Percentiles rank a stretch among this genome's conserved stretches.
These are phyloP conservation scores for Sporothrix humicola DNA, from an alignment of 2,329 filamentous ascomycete genomes.

Conservation along the genomic window DNA sequence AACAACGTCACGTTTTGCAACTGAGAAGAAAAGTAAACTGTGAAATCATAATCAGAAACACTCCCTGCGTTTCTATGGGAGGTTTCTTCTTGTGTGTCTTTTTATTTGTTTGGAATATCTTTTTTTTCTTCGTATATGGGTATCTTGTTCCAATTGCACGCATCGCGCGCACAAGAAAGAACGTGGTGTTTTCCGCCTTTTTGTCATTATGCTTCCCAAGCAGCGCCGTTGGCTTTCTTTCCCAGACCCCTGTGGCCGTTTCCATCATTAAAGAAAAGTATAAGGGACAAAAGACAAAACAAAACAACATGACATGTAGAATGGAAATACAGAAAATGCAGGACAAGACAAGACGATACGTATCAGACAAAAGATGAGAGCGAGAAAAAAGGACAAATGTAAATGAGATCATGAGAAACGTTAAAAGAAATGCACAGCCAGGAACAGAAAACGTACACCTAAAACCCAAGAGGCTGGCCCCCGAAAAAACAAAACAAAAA, in stretches of 20 bases:
- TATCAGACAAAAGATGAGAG: neutral
- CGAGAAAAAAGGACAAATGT: neutral
- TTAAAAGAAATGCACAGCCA: neutral
- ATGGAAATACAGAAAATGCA: neutral
- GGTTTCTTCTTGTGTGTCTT: neutral
- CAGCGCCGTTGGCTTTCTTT: conserved; percentile 5
- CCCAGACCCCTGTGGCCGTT: conserved; percentile 6
- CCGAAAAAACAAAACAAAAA: neutral
- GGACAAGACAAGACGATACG: neutral
- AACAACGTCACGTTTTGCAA: too few relatives aligned
- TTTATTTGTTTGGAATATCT: neutral
- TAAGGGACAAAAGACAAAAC: neutral
- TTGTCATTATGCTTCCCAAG: conserved; percentile 13
- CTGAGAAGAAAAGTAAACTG: neutral
- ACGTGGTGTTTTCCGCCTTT: neutral
- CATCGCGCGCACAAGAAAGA: neutral
- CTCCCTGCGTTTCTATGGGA: neutral
- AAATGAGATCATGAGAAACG: conserved; percentile 1
- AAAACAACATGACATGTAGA: neutral
- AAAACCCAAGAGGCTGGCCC: neutral
- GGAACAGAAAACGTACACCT: conserved; percentile 11
- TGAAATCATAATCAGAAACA: neutral
- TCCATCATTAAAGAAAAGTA: neutral
- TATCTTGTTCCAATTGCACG: conserved; percentile 12
- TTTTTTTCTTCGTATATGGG: neutral